Evolutionary conservation across 257 asterid species (phyloP).

Genomic region (Nicotiana sylvestris): DNA sequence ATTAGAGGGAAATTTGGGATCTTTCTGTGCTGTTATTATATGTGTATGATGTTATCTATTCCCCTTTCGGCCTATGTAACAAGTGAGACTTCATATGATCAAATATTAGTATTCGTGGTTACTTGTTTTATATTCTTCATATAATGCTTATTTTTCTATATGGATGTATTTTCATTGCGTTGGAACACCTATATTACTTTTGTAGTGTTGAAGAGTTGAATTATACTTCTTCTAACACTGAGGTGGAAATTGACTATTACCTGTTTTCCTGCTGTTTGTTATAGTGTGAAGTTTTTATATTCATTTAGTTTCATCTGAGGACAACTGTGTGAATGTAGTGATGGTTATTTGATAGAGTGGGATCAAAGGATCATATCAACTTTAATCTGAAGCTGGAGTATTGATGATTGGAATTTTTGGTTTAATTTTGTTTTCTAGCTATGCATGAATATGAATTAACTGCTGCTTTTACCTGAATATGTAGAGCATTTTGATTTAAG

Average conservation of each 20-base stretch:
- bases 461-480: neutral
- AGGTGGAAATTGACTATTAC: neutral
- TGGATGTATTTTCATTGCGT: neutral
- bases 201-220: neutral
- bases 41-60: neutral
- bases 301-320: neutral
- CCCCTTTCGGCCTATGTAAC: neutral
- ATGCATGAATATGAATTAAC: neutral
- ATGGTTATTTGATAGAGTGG: neutral
- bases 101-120: neutral
- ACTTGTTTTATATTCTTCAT: neutral
- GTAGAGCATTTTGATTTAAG: neutral
- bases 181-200: neutral
- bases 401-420: neutral
- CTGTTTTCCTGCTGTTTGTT: neutral
- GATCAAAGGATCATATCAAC: neutral
- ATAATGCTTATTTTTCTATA: neutral
- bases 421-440: neutral
- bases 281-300: neutral
- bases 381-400: neutral
- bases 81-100: neutral
- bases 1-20: neutral
- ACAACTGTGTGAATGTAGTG: neutral
- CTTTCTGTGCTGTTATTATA: neutral
- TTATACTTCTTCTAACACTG: neutral